Conservation (phyloP, 768 basidiomycete species). For the Mycena leptocephala region DNA sequence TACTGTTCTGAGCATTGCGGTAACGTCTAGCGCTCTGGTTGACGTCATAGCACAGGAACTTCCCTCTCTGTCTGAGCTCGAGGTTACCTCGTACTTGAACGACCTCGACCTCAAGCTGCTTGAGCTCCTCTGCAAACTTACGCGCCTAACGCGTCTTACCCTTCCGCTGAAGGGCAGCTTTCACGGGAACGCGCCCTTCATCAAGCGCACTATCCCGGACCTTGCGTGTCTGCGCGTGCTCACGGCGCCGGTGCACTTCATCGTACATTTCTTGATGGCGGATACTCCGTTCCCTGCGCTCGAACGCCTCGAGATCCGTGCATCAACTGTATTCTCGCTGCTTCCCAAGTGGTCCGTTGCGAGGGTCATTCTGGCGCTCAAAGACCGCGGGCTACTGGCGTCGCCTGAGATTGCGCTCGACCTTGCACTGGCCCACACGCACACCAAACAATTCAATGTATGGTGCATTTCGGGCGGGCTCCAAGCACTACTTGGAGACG, state of each 20-base stretch:
- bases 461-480: not conserved
- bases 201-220: not conserved
- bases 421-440: not conserved
- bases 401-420: not conserved
- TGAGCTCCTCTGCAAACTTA: not conserved
- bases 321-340: not conserved
- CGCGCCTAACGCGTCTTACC: not conserved
- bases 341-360: not conserved
- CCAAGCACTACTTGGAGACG: not conserved
- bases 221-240: not conserved
- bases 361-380: not conserved
- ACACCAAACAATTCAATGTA: not conserved
- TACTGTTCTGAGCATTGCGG: not conserved
- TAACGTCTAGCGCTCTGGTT: not conserved
- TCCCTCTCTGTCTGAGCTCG: not conserved
- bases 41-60: not conserved
- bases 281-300: not conserved
- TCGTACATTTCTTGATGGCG: not conserved
- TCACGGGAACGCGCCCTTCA: not conserved
- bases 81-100: not conserved
- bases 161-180: not conserved
- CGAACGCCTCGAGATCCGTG: not conserved
- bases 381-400: not conserved
- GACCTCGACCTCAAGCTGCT: not conserved
- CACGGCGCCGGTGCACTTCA: not conserved